Evolutionary conservation across 345 rosid genomes (phyloP), one percentile per base, ranked within the genome.

Genomic region (Ceriops tagal): DNA sequence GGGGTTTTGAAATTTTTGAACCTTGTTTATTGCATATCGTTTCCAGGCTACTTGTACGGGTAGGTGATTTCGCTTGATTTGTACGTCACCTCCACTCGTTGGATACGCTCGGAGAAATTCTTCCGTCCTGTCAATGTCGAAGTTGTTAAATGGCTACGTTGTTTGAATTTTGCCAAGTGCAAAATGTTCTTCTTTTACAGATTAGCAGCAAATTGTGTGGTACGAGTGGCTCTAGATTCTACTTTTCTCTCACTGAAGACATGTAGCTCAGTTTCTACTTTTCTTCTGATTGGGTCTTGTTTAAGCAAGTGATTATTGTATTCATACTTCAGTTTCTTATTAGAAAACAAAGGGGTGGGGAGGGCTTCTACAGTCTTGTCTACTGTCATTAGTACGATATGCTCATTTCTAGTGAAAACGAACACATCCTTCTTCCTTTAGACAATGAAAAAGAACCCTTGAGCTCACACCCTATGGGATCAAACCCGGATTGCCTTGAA

Each of bases 391-490:
- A 55, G 49, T 46, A 24, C 35, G 62, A 62, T 37, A 62, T 78
- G 62, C 53, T 69, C 16, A 39, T 79, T 78, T 75, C 80, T 46
- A 67, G 71, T 77, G 86, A 75, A 73, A 71, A 75, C 68, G 79
- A 69, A 62, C 84, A 77, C 78, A 76, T 79, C 78, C 73, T 77
- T 8, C 63, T 67, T 67, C 68, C 80, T 71, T 11, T 59, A 16
- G 79, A 67, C 32, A 43, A 83, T 63, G 77, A 53, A 64, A 62
- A 62, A 53, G 79, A 30, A 53, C 68, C 71, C 21, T 32, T 78
- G 57, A 39, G 32, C 34, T 73, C 85, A 62, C 70, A 73, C 57
- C 76, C 70, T 51, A 65, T 79, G 80, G 82, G 28, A 74, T 74
- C 85, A 49, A 71, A 59, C 47, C 63, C 71, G 37, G 83, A 69